These are phyloP conservation scores for Ceratorhiza oryzae-sativae DNA, from an alignment of 1,284 basidiomycete genomes.

Conservation along the genomic window DNA sequence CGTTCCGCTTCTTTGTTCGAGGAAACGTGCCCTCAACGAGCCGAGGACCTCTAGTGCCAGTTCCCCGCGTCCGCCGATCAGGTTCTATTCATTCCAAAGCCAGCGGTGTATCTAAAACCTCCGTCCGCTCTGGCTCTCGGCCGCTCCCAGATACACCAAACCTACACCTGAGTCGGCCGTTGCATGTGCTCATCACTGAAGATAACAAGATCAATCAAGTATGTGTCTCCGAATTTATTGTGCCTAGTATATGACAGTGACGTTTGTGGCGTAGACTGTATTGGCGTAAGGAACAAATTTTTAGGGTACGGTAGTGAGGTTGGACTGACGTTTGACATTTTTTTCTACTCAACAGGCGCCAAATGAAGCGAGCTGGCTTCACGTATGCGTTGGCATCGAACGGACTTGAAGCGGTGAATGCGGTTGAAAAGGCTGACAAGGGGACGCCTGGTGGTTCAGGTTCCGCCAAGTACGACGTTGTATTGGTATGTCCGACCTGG, in stretches of 20 bases:
- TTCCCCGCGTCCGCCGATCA: constrained; percentile 4
- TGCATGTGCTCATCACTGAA: constrained; percentile 47
- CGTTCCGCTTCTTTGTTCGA: constrained; percentile 48
- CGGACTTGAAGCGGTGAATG: constrained; percentile 47
- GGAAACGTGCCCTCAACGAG: constrained; percentile 23
- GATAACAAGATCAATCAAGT: constrained; percentile 46
- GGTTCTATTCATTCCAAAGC: constrained; percentile 27
- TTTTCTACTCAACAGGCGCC: constrained; percentile 42
- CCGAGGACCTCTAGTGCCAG: neutral
- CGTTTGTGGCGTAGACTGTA: neutral
- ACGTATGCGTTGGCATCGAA: constrained; percentile 45
- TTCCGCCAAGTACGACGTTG: constrained; percentile 44
- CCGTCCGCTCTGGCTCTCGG: constrained; percentile 2
- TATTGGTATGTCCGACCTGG: constrained; percentile 42
- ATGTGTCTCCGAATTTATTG: neutral
- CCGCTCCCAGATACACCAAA: constrained; percentile 27
- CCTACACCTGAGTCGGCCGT: neutral
- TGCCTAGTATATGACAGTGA: neutral
- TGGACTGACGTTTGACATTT: neutral
- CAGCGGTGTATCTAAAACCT: constrained; percentile 13
- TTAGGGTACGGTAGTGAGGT: no score
- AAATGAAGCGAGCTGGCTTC: constrained; percentile 46
- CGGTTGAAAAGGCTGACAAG: constrained; percentile 38
- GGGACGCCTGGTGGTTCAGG: constrained; percentile 12
- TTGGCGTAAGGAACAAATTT: constrained; percentile 3